These are phyloP conservation scores for Aspergillus heteromorphus DNA, from an alignment of 495 filamentous ascomycete species.

Conservation along the genomic window DNA sequence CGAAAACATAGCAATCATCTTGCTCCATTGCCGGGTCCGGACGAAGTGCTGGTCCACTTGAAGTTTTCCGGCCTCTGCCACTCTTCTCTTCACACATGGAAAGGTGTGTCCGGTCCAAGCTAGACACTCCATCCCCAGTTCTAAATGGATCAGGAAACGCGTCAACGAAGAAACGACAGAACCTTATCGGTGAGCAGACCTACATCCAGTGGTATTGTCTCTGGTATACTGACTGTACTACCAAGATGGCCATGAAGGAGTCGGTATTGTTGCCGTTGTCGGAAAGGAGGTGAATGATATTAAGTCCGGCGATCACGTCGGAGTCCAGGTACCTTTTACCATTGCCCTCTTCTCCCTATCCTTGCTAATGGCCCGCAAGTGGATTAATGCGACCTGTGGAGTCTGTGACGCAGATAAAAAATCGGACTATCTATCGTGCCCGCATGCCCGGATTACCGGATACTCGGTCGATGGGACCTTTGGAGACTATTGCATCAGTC, in stretches of 20 bases:
- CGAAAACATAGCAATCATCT: not conserved
- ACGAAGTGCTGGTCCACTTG: constrained; percentile 8
- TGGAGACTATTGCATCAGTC: constrained; percentile 75
- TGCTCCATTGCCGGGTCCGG: not conserved
- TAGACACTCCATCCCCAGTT: not conserved
- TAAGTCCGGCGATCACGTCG: constrained; percentile 7
- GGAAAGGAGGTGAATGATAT: not conserved
- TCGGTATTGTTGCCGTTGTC: not conserved
- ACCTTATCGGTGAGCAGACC: not conserved
- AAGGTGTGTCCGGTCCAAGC: not conserved
- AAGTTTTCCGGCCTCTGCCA: constrained; percentile 11
- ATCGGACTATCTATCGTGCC: constrained; percentile 60
- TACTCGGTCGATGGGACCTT: constrained; percentile 39
- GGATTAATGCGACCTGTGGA: constrained; percentile 71
- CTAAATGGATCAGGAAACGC: not conserved
- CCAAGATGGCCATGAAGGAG: constrained; percentile 5
- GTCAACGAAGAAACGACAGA: not conserved
- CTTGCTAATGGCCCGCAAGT: constrained; percentile 32
- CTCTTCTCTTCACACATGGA: constrained; percentile 7
- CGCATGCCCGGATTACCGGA: constrained; percentile 58
- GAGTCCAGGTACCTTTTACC: constrained; percentile 1
- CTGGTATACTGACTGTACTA: not conserved
- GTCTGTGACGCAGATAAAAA: constrained; percentile 64
- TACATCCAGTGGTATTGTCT: not conserved
- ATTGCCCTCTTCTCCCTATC: not conserved